A percentile compares a stretch with the other conserved stretches of the same genome.
Conservation (phyloP, 2,329 filamentous ascomycete species). For the Lachnellula arida region DNA sequence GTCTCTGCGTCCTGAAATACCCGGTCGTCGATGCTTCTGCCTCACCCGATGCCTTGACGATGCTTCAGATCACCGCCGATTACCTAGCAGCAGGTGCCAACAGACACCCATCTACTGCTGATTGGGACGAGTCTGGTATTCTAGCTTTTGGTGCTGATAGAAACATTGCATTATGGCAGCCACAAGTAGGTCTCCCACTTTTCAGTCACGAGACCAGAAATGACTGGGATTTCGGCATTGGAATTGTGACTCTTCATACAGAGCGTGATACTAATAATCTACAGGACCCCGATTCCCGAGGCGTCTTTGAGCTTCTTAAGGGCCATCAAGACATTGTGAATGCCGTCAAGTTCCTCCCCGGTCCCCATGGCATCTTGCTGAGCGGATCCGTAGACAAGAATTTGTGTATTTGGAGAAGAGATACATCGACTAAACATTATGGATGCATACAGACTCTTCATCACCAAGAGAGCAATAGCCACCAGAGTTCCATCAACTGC, state of each 20-base stretch:
- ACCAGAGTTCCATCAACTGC: constrained; percentile 72
- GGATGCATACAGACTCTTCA: constrained; percentile 47
- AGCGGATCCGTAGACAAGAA: constrained; percentile 79
- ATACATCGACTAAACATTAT: constrained; percentile 29
- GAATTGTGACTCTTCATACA: background rate
- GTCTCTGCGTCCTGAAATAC: too few species aligned
- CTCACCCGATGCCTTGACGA: constrained; percentile 14
- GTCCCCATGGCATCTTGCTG: constrained; percentile 56
- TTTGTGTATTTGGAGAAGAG: constrained; percentile 66
- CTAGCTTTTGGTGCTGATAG: constrained; percentile 86
- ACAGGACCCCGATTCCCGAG: constrained; percentile 34
- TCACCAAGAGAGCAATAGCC: constrained; percentile 43
- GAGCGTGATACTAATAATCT: background rate
- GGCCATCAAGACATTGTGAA: constrained; percentile 80
- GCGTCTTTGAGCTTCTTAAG: constrained; percentile 62
- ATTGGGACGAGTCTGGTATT: constrained; percentile 73
- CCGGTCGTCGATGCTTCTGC: background rate
- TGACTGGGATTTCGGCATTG: background rate
- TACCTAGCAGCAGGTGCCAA: constrained; percentile 71
- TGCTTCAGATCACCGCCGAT: constrained; percentile 22
- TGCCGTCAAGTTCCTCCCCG: constrained; percentile 70
- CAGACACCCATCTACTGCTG: constrained; percentile 80
- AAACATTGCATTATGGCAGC: constrained; percentile 85
- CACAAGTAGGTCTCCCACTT: constrained; percentile 54
- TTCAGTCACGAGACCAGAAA: background rate